These are phyloP conservation scores for Pochonia chlamydosporia DNA, from an alignment of 2,329 filamentous ascomycete species.

Conservation along the genomic window DNA sequence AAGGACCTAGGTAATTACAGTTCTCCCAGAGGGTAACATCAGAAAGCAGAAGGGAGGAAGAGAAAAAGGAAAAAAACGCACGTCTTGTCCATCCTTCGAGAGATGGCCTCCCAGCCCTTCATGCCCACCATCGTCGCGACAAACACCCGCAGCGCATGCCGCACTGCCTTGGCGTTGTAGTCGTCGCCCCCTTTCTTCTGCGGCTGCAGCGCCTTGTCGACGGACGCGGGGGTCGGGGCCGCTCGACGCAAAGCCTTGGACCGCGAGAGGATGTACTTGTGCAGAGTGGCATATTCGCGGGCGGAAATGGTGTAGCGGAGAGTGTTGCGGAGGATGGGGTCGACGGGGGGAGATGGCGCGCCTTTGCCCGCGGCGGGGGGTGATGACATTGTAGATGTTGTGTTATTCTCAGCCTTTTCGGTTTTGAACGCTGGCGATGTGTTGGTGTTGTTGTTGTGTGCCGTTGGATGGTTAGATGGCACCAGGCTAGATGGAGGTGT, in stretches of 20 bases:
- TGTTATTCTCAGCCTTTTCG: too few relatives aligned
- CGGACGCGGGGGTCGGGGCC: conserved; percentile 49
- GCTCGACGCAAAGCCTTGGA: conserved; percentile 52
- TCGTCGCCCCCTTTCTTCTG: conserved; percentile 45
- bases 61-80: conserved; percentile 25
- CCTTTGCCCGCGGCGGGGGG: not conserved
- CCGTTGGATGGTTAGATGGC: too few relatives aligned
- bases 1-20: too few relatives aligned
- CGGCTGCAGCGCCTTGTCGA: conserved; percentile 35
- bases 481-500: too few relatives aligned
- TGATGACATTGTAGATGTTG: conserved; percentile 2
- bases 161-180: conserved; percentile 64
- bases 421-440: too few relatives aligned
- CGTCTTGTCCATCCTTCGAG: conserved; percentile 40
- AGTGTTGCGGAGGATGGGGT: conserved; percentile 77
- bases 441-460: not conserved
- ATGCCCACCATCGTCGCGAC: conserved; percentile 55
- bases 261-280: conserved; percentile 75
- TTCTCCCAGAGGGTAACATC: too few relatives aligned
- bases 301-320: conserved; percentile 81
- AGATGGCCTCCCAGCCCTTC: conserved; percentile 55
- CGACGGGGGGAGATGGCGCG: conserved; percentile 28
- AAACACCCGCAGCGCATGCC: conserved; percentile 68
- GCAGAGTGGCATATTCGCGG: conserved; percentile 78
- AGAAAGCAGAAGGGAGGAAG: not conserved